Base-by-base conservation (phyloP, 352 stramenopile genomes). In the Globisporangium abappressorium region DNA sequence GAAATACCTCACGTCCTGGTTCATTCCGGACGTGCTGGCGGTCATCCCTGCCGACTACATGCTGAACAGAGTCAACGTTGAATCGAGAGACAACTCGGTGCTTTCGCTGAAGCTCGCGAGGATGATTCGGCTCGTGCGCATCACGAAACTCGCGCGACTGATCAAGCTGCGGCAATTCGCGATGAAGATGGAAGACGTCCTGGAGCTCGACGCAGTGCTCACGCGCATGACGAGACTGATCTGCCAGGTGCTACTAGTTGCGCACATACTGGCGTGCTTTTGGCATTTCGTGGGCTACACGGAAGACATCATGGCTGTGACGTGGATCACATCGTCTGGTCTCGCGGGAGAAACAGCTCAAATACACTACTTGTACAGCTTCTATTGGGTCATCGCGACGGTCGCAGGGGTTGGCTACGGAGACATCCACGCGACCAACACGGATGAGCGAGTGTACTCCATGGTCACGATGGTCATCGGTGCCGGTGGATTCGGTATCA, bases 381-480 rank as follows among this genome's bases (percentile, higher is more conserved):
- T 94, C 28, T 97, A 97, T 69, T 97, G 89, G 89, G 84, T 90
- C n/a, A 74, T 90, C 28, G 80, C 80, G 0, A 96, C 89, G 0
- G 56, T 96, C 12, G 89, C 87, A 3, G 89, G 85, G 0, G 87
- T 96, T 4, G 90, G 90, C 0, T 97, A 92, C 51, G 90, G 90
- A 14, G 90, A 97, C 54, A 77, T 97, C 9, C 76, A 89, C 57
- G 81, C 87, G 7, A 83, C 77, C 1, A 95, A 89, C 67, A 89
- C 77, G 20, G 66, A 77, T 2, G 90, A 97, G 64, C 72, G 84
- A 26, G 20, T 91, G 1, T 93, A 89, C 51, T 71, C 87, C 5
- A 94, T 96, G 62, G 67, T 79, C 15, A 78, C 85, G 20, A 87
- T 91, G 57, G 63, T 96, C 26, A 78, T 95, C 8, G 90, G 90